phyloP scores from a whole-genome alignment of 371 early-diverging fungal species.

The Mortierella polycephala region DNA sequence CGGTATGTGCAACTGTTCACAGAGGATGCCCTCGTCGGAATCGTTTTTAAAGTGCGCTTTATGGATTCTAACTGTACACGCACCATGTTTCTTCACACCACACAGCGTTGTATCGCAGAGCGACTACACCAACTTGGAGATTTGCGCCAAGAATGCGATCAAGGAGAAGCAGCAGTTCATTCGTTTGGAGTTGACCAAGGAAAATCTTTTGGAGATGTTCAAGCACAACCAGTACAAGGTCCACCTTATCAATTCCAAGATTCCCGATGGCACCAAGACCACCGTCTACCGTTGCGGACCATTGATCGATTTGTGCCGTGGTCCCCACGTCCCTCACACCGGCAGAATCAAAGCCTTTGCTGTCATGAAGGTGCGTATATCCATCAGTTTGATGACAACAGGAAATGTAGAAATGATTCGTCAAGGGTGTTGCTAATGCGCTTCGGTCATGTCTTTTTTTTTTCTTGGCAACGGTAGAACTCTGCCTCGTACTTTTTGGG shows the following conservation, averaged over 20 bases:
- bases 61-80: no score
- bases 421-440: no score
- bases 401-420: no score
- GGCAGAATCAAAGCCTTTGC: conserved; percentile 95
- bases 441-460: no score
- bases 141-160: conserved; percentile 83
- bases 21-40: no score
- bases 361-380: conserved; percentile 72
- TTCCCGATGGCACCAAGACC: conserved; percentile 92
- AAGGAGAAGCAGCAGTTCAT: conserved; percentile 98
- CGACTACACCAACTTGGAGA: conserved; percentile 91
- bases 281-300: conserved; percentile 99
- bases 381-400: no score
- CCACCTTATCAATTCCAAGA: conserved; percentile 90
- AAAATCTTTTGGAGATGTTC: conserved; percentile 97
- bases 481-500: conserved; percentile 99
- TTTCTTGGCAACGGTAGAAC: conserved; percentile 60
- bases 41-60: no score
- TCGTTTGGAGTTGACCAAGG: conserved; percentile 91
- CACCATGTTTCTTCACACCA: not conserved
- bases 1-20: conserved; percentile 54
- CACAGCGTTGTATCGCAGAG: conserved; percentile 77
- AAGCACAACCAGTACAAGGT: conserved; percentile 97
- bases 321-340: conserved; percentile 99
- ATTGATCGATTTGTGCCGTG: conserved; percentile 98